Conservation (phyloP, 192 early-diverging fungal genomes). For the Coemansia sp. region DNA sequence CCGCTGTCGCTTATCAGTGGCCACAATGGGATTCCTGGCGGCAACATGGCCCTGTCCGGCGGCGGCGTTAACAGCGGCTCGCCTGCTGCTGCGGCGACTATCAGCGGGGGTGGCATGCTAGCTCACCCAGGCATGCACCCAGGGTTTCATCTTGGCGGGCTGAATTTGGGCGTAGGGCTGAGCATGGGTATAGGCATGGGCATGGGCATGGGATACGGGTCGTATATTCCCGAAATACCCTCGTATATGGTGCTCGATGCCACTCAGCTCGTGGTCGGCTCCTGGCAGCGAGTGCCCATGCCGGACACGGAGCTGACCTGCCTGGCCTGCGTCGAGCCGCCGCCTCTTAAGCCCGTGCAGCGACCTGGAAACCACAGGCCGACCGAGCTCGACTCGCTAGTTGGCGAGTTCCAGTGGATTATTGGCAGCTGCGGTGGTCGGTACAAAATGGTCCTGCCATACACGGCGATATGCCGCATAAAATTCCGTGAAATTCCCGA, state of each 20-base stretch:
- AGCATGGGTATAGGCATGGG: constrained; percentile 12
- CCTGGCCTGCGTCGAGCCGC: constrained; percentile 52
- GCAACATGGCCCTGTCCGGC: background rate
- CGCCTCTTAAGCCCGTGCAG: constrained; percentile 51
- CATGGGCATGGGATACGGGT: constrained; percentile 21
- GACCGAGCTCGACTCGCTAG: constrained; percentile 53
- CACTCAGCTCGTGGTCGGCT: constrained; percentile 41
- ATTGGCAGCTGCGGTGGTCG: constrained; percentile 47
- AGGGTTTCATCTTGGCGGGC: constrained; percentile 8
- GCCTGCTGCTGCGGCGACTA: background rate
- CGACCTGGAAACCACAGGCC: constrained; percentile 55
- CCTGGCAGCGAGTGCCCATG: constrained; percentile 50
- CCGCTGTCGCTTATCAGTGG: constrained; percentile 32
- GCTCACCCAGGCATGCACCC: background rate
- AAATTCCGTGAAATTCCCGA: constrained; percentile 52
- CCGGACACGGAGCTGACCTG: constrained; percentile 50
- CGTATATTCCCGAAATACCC: constrained; percentile 43
- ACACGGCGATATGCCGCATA: constrained; percentile 50
- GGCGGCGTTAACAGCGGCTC: background rate
- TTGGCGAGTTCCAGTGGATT: constrained; percentile 57
- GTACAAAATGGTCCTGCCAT: constrained; percentile 56
- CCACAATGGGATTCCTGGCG: constrained; percentile 3
- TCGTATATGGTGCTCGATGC: constrained; percentile 54
- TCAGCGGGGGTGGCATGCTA: background rate
- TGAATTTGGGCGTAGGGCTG: constrained; percentile 15